Evolutionary conservation across 2,329 filamentous ascomycete genomes (phyloP).

Genomic region (Chaetomiaceae sp.): DNA sequence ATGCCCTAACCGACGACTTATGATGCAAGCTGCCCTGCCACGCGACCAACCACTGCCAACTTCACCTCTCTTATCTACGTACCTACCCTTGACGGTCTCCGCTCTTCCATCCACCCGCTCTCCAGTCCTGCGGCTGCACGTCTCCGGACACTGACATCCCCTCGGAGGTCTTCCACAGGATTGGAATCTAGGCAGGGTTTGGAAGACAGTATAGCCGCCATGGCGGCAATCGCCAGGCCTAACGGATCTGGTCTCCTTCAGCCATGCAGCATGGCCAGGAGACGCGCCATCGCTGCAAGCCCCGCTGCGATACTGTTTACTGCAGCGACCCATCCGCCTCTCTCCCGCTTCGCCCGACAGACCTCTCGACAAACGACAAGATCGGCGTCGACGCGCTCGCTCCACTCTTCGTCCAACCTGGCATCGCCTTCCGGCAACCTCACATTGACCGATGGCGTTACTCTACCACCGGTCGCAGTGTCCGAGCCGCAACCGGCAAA

Average conservation of each 20-base stretch:
- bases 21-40: too few species aligned
- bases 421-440: conserved; percentile 20
- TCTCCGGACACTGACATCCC: too few species aligned
- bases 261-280: conserved; percentile 1
- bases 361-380: background rate
- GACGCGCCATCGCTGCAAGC: background rate
- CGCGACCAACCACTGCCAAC: too few species aligned
- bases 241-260: conserved; percentile 8
- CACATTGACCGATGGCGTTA: conserved; percentile 10
- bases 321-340: background rate
- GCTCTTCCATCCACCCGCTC: too few species aligned
- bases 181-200: too few species aligned
- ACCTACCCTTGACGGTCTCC: too few species aligned
- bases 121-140: too few species aligned
- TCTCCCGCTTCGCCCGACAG: background rate
- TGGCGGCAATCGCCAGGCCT: conserved; percentile 8
- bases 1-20: too few species aligned
- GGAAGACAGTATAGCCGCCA: too few species aligned
- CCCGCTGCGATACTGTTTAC: background rate
- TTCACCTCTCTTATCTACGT: too few species aligned
- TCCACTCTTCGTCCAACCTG: conserved; percentile 27
- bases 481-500: conserved; percentile 8
- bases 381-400: conserved; percentile 20
- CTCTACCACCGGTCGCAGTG: conserved; percentile 1
- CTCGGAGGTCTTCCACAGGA: too few species aligned